Conservation (phyloP, 306 rosid species). For the Prunus mume region DNA sequence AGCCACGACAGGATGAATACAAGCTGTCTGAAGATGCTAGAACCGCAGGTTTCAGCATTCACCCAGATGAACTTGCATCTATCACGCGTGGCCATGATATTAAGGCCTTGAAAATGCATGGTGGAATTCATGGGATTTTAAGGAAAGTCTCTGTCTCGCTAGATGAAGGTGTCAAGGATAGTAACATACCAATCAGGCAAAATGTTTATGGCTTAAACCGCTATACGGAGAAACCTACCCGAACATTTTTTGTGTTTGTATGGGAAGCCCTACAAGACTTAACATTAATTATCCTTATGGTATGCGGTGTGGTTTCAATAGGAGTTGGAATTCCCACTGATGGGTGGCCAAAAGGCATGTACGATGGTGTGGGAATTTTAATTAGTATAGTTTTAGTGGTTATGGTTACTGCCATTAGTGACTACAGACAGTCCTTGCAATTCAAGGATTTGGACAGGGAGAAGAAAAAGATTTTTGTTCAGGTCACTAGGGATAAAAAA, state of each 20-base stretch:
- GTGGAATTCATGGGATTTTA: slow-evolving; percentile 59
- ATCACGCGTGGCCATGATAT: slow-evolving; percentile 58
- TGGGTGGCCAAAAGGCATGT: slow-evolving; percentile 88
- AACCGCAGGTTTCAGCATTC: slow-evolving; percentile 68
- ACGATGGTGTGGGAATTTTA: slow-evolving; percentile 91
- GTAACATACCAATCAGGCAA: slow-evolving; percentile 54
- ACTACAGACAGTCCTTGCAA: slow-evolving; percentile 85
- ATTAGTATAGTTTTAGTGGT: slow-evolving; percentile 77
- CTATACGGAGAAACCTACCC: slow-evolving; percentile 69
- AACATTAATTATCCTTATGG: slow-evolving; percentile 79
- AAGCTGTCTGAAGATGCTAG: slow-evolving; percentile 60
- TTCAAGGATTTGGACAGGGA: slow-evolving; percentile 78
- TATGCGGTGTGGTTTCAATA: slow-evolving; percentile 77
- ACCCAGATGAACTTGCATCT: slow-evolving; percentile 87
- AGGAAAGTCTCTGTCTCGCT: slow-evolving; percentile 49
- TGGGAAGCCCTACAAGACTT: slow-evolving; percentile 95
- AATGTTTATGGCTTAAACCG: slow-evolving; percentile 72
- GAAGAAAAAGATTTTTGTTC: slow-evolving; percentile 82
- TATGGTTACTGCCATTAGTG: slow-evolving; percentile 84
- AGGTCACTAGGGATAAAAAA: slow-evolving; percentile 74
- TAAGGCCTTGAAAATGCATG: slow-evolving; percentile 40
- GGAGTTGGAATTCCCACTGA: slow-evolving; percentile 86
- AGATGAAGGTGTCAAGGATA: slow-evolving; percentile 57
- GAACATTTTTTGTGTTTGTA: slow-evolving; percentile 61
- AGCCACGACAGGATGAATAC: slow-evolving; percentile 41